Evolutionary conservation across 805 yeast genomes (phyloP).

Genomic region (Ogataea paradorogensis): DNA sequence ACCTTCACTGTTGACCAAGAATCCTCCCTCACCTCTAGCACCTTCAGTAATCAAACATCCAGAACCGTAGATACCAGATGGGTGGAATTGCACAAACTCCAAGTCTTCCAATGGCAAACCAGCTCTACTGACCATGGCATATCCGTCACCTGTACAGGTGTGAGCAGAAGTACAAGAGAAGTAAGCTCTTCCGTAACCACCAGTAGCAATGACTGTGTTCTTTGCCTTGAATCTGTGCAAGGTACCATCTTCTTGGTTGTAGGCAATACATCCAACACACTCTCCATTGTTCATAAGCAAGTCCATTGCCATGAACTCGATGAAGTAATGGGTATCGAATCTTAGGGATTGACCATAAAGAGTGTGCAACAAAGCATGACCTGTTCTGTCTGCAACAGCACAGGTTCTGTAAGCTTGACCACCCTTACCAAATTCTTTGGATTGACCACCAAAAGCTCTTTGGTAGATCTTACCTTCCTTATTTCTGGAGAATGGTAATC

Average conservation of each 20-base stretch:
- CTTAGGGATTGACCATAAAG: constrained; percentile 94
- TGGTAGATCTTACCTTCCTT: constrained; percentile 96
- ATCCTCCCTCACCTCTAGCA: constrained; percentile 99
- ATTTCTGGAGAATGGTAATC: constrained; percentile 97
- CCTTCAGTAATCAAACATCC: constrained; percentile 99
- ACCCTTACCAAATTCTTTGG: constrained; percentile 93
- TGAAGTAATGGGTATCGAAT: constrained; percentile 96
- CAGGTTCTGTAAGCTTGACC: constrained; percentile 99
- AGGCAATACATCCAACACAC: constrained; percentile 95
- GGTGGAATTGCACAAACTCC: constrained; percentile 98
- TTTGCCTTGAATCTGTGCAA: constrained; percentile 97
- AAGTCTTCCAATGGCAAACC: constrained; percentile 97
- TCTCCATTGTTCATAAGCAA: constrained; percentile 91
- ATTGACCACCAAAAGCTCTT: constrained; percentile 98
- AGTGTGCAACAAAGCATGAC: constrained; percentile 94
- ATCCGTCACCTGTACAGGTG: constrained; percentile 99
- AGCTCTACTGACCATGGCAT: constrained; percentile 97
- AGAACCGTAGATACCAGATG: constrained; percentile 98
- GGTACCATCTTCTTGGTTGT: constrained; percentile 98
- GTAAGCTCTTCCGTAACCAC: constrained; percentile 98
- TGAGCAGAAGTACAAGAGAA: constrained; percentile 99
- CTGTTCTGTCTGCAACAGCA: constrained; percentile 99
- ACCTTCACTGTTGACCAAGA: constrained; percentile 92
- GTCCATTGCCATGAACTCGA: constrained; percentile 95
- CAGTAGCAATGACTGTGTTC: constrained; percentile 95